Evolutionary conservation across 352 stramenopile species (phyloP), one percentile per base, ranked within the genome.

Genomic region (Globisporangium emineosum): DNA sequence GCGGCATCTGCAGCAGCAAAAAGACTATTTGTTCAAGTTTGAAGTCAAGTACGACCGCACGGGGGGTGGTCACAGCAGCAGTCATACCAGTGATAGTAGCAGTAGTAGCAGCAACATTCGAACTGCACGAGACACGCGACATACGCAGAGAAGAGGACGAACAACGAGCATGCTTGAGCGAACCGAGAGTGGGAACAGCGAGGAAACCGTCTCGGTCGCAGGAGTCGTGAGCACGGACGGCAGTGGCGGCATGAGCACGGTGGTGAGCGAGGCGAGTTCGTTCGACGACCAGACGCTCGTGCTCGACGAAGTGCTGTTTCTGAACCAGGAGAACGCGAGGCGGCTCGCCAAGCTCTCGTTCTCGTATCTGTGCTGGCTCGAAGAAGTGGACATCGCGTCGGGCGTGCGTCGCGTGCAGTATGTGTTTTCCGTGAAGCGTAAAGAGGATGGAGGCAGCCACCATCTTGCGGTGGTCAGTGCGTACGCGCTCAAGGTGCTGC

Each of bases 21-120:
- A 95, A 57, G 63, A 81, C 47, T 95, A 95, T 64, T 49, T 95
- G 25, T 95, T 93, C 59, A 88, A 80, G 35, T 95, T 95, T 57
- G 80, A 93, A 59, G 76, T 95, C 15, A 59, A 80, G 25, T 88
- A 81, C 40, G 71, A 88, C 35, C 66, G 72, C 29, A 40, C 45
- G 21, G 60, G 63, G 9, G 43, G 23, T n/a, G 7, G 45, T 45
- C 58, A 54, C 47, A 50, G 13, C 52, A 62, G 25, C 27, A 66
- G 19, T 19, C 35, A 51, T n/a, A 56, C 58, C 30, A 51, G 51
- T 27, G 52, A 57, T 7, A 9, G 60, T 40, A 27, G 21, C n/a
- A 52, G 21, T 21, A 45, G 40, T 21, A 45, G 3, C 45, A 29
- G 13, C 45, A 29, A 25, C 45, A 52, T 30, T 23, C 49, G 49